Percentiles rank a stretch among this genome's conserved stretches.
These are phyloP conservation scores for Paramecium tetraurelia DNA, from an alignment of 73 alveolate species.

Conservation along the genomic window DNA sequence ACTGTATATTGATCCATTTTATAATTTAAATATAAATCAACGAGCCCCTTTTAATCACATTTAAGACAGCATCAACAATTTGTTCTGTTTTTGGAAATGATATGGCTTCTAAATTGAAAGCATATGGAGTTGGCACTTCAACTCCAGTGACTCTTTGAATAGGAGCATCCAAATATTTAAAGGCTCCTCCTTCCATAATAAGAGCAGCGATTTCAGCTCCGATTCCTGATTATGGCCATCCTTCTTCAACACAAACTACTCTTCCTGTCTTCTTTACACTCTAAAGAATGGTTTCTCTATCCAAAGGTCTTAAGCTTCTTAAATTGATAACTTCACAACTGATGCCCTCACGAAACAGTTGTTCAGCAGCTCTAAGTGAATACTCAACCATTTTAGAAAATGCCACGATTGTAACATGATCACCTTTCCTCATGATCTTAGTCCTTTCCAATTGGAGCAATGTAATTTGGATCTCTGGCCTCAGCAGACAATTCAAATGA, in stretches of 20 bases:
- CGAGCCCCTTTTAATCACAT: conserved; percentile 46
- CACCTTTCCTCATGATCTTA: conserved; percentile 80
- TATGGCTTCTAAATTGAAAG: conserved; percentile 75
- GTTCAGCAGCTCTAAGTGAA: conserved; percentile 84
- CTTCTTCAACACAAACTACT: conserved; percentile 90
- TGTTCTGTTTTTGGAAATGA: conserved; percentile 75
- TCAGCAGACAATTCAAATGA: conserved; percentile 72
- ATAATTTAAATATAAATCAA: background rate
- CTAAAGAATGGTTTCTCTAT: conserved; percentile 74
- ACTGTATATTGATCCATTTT: background rate
- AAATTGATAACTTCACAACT: conserved; percentile 79
- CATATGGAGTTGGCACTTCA: conserved; percentile 89
- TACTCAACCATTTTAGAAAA: conserved; percentile 81
- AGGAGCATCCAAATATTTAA: conserved; percentile 91
- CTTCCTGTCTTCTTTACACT: conserved; percentile 89
- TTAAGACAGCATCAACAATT: conserved; percentile 70
- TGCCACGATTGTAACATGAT: conserved; percentile 83
- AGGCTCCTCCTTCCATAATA: conserved; percentile 86
- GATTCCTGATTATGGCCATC: conserved; percentile 93
- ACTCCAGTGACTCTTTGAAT: conserved; percentile 87
- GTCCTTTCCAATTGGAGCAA: conserved; percentile 87
- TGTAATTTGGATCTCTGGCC: conserved; percentile 76
- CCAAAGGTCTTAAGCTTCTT: conserved; percentile 84
- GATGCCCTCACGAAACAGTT: conserved; percentile 74
- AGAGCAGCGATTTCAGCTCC: conserved; percentile 89